These are phyloP conservation scores for Zalaria sp. DNA, from an alignment of 2,329 filamentous ascomycete species.

Conservation along the genomic window DNA sequence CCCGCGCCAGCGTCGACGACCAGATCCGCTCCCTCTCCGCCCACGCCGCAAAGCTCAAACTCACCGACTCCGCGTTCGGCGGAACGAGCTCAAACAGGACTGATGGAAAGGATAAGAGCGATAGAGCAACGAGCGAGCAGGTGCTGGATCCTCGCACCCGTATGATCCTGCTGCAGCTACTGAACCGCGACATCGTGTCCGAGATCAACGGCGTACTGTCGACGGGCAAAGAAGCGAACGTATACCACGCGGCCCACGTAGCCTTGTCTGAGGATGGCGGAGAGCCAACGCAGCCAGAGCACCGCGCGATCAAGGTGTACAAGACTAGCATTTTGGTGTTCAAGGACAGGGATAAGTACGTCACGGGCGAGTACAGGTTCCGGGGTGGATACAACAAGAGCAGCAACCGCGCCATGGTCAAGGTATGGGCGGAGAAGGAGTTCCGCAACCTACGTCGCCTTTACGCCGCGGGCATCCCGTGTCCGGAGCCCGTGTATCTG, in stretches of 20 bases:
- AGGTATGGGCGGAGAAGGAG: conserved; percentile 97
- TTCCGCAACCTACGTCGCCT: conserved; percentile 85
- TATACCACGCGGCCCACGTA: conserved; percentile 73
- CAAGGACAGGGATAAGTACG: conserved; percentile 94
- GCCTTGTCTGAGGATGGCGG: conserved; percentile 38
- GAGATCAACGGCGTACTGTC: conserved; percentile 92
- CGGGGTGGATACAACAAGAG: conserved; percentile 83
- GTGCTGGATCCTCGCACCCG: conserved; percentile 87
- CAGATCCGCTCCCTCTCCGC: conserved; percentile 73
- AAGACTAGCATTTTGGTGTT: conserved; percentile 96
- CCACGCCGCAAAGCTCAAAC: conserved; percentile 72
- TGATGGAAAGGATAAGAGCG: conserved; percentile 70
- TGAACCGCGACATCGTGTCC: conserved; percentile 77
- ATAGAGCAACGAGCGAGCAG: conserved; percentile 87
- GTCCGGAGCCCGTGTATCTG: conserved; percentile 76
- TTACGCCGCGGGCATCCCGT: conserved; percentile 71
- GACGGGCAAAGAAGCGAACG: conserved; percentile 96
- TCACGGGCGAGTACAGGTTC: conserved; percentile 88
- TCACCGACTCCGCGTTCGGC: conserved; percentile 48
- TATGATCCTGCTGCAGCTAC: conserved; percentile 92
- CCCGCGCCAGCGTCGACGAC: conserved; percentile 66
- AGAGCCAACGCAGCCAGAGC: conserved; percentile 34
- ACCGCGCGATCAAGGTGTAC: conserved; percentile 95
- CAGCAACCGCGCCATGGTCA: conserved; percentile 93
- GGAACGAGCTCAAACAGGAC: conserved; percentile 31